Evolutionary conservation across 2,329 filamentous ascomycete genomes (phyloP), one percentile per base, ranked within the genome.

Genomic region (Neofusicoccum ribis): DNA sequence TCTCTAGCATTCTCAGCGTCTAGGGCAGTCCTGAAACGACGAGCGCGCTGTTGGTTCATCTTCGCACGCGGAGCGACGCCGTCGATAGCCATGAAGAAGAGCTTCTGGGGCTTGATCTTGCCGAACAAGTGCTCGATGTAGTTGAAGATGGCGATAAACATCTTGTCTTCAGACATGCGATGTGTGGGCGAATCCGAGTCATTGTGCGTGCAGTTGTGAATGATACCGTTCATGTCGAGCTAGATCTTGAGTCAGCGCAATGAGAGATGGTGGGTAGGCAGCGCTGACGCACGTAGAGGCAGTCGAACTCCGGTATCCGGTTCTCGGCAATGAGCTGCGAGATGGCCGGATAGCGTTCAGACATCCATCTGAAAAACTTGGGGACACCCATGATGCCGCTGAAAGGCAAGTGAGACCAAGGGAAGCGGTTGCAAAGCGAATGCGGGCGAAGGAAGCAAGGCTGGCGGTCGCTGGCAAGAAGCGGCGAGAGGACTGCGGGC

Each of bases 71-170:
- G 96, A 23, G 95, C 95, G 68, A 99, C 96, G 73, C 95, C 95
- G 74, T 99, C 95, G 69, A 99, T 95, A 59, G 95, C 96, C 95
- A 99, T 99, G 84, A 97, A 99, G 82, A 99, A 99, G 41, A 99
- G 86, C 83, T 97, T 90, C 81, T 97, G 94, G 12, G 95, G 95
- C 79, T 98, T 98, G 76, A 99, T 99, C 80, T 97, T 99, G 72
- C 94, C 93, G 78, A 96, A 99, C 62, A 99, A 81, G 81, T 99
- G 95, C 79, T 99, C 95, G 70, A 99, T 99, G 78, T 99, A 99
- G 81, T 98, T 98, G 87, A 99, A 99, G 73, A 99, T 99, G 66
- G 93, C 91, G 71, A 99, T 97, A 76, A 99, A 99, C 95, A 99
- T 99, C 79, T 97, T 92, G 78, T 99, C 94, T 78, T 99, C 96